phyloP scores from a whole-genome alignment of 78 protist genomes.

The Dictyostelium purpureum region DNA sequence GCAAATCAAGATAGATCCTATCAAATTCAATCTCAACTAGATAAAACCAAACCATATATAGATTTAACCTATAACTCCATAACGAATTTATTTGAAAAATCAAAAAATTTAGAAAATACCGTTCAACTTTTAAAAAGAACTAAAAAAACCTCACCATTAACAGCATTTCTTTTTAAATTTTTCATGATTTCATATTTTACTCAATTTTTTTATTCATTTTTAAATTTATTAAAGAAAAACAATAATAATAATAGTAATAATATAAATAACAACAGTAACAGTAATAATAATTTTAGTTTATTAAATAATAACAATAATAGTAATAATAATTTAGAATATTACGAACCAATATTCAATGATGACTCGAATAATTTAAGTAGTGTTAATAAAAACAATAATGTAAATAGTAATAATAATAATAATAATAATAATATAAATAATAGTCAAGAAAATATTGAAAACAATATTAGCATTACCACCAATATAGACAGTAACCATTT shows the following conservation, averaged over 20 bases:
- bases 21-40: constrained; percentile 11
- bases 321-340: not conserved
- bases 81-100: constrained; percentile 19
- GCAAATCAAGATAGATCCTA: not conserved
- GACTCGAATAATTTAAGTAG: not conserved
- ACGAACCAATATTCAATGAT: not conserved
- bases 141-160: not conserved
- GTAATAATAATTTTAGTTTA: not conserved
- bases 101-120: constrained; percentile 37
- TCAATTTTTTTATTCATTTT: not conserved
- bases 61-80: not conserved
- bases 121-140: constrained; percentile 43
- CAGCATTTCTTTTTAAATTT: not conserved
- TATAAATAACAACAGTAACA: not conserved
- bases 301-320: not conserved
- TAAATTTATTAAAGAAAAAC: not conserved
- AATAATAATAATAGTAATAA: not conserved
- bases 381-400: not conserved
- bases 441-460: not conserved
- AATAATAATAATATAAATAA: not conserved
- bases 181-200: constrained; percentile 17
- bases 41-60: constrained; percentile 25
- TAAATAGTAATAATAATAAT: not conserved
- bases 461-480: not conserved
- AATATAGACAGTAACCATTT: not conserved